Percentiles rank a stretch among this genome's conserved stretches.
Evolutionary conservation across 2,329 filamentous ascomycete genomes (phyloP).

Genomic region (Ophiocordyceps camponoti-leonardi): DNA sequence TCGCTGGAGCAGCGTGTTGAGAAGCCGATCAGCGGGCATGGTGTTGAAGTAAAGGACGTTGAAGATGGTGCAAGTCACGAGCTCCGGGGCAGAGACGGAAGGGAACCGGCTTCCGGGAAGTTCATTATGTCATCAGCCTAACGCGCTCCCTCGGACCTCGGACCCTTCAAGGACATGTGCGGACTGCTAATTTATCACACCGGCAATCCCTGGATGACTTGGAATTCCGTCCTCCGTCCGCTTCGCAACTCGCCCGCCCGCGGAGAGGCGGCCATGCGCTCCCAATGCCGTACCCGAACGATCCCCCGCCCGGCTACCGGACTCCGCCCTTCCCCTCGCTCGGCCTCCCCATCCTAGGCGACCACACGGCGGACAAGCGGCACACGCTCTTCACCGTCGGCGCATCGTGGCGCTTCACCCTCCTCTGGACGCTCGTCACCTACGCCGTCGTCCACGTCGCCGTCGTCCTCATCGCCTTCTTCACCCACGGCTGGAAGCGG

Average conservation of each 20-base stretch:
- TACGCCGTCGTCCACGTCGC: constrained; percentile 60
- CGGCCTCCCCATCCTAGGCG: constrained; percentile 47
- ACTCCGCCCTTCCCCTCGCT: constrained; percentile 66
- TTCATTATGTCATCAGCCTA: too few relatives aligned
- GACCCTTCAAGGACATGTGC: too few relatives aligned
- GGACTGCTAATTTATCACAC: too few relatives aligned
- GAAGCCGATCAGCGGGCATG: constrained; percentile 51
- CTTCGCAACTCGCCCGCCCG: neutral
- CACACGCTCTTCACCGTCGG: constrained; percentile 53
- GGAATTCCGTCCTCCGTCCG: too few relatives aligned
- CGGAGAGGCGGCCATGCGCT: neutral
- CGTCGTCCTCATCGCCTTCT: constrained; percentile 53
- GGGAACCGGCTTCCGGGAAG: too few relatives aligned
- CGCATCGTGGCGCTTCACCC: constrained; percentile 77
- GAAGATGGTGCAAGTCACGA: too few relatives aligned
- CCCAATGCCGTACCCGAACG: constrained; percentile 2
- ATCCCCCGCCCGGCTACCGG: constrained; percentile 36
- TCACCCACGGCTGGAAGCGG: constrained; percentile 47
- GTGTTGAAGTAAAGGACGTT: constrained; percentile 1
- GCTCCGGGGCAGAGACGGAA: too few relatives aligned
- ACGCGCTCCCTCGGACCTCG: too few relatives aligned
- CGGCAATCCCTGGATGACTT: too few relatives aligned
- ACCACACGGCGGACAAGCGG: constrained; percentile 19
- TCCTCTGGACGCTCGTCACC: constrained; percentile 72
- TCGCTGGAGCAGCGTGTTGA: constrained; percentile 46